Percentiles rank a stretch among this genome's conserved stretches.
These are phyloP conservation scores for Waltergamsia citrina DNA, from an alignment of 2,329 filamentous ascomycete species.

Conservation along the genomic window DNA sequence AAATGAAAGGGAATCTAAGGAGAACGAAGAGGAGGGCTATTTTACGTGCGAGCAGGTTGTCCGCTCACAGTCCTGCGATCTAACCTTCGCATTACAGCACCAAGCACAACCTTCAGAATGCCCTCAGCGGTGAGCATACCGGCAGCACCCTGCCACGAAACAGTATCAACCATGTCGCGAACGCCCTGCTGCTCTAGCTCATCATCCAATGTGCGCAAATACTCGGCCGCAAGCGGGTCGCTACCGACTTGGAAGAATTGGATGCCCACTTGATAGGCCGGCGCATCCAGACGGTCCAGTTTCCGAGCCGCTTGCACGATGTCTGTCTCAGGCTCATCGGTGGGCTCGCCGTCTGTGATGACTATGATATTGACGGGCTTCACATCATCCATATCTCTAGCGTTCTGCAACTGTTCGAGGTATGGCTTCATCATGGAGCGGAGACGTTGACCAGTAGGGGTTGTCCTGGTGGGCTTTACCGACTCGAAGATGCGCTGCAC, in stretches of 20 bases:
- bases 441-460: conserved; percentile 66
- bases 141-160: conserved; percentile 53
- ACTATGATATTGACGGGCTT: conserved; percentile 88
- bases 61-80: conserved; percentile 18
- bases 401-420: conserved; percentile 31
- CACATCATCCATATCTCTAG: conserved; percentile 32
- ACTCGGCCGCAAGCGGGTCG: conserved; percentile 53
- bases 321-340: conserved; percentile 65
- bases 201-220: conserved; percentile 69
- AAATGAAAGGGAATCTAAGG: too few species aligned
- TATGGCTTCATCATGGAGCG: conserved; percentile 67
- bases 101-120: conserved; percentile 76
- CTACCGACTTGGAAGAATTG: conserved; percentile 94
- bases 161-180: conserved; percentile 87
- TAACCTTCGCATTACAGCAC: conserved; percentile 52
- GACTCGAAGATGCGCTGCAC: conserved; percentile 63
- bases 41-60: too few species aligned
- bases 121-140: conserved; percentile 51
- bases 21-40: too few species aligned
- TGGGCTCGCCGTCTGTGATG: conserved; percentile 79
- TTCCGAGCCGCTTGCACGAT: conserved; percentile 59
- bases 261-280: conserved; percentile 76
- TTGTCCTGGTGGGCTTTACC: conserved; percentile 55
- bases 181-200: conserved; percentile 44
- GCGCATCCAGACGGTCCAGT: conserved; percentile 61